These are phyloP conservation scores for Phytophthora chlamydospora DNA, from an alignment of 352 stramenopile species.

Conservation along the genomic window DNA sequence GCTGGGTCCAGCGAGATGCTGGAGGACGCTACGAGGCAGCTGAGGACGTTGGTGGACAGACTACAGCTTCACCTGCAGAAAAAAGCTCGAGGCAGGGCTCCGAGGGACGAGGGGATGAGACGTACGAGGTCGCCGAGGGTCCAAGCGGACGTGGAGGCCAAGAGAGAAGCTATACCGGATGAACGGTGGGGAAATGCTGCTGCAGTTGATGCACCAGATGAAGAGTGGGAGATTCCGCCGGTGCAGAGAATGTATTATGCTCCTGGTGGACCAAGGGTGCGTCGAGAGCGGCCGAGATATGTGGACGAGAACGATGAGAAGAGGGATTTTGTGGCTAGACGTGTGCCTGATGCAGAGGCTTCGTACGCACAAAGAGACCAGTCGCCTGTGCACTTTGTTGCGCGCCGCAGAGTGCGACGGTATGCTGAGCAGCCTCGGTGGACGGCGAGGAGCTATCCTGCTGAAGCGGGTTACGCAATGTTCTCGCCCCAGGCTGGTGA, in stretches of 20 bases:
- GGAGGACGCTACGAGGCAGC: conserved; percentile 48
- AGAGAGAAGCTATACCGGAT: conserved; percentile 9
- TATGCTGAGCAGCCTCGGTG: conserved; percentile 30
- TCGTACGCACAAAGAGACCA: conserved; percentile 20
- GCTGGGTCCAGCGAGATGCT: conserved; percentile 49
- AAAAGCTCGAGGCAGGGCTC: conserved; percentile 30
- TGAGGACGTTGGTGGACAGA: conserved; percentile 52
- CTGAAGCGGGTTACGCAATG: conserved; percentile 20
- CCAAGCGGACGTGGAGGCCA: conserved; percentile 4
- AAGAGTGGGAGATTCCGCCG: conserved; percentile 10
- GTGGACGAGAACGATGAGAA: conserved; percentile 35
- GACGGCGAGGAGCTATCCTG: conserved; percentile 18
- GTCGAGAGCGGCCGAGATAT: conserved; percentile 27
- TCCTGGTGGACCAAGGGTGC: not conserved
- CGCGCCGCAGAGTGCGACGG: conserved; percentile 20
- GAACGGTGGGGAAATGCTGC: conserved; percentile 11
- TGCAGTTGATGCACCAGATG: not conserved
- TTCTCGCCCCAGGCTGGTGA: conserved; percentile 19
- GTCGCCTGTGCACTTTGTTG: conserved; percentile 17
- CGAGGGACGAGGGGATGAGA: not conserved
- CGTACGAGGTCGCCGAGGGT: conserved; percentile 8
- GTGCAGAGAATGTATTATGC: conserved; percentile 28
- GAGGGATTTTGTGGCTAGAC: conserved; percentile 24
- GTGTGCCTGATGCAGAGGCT: conserved; percentile 11
- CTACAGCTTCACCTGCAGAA: conserved; percentile 61